These are phyloP conservation scores for Fragaria vesca DNA, from an alignment of 306 rosid species.

Conservation along the genomic window DNA sequence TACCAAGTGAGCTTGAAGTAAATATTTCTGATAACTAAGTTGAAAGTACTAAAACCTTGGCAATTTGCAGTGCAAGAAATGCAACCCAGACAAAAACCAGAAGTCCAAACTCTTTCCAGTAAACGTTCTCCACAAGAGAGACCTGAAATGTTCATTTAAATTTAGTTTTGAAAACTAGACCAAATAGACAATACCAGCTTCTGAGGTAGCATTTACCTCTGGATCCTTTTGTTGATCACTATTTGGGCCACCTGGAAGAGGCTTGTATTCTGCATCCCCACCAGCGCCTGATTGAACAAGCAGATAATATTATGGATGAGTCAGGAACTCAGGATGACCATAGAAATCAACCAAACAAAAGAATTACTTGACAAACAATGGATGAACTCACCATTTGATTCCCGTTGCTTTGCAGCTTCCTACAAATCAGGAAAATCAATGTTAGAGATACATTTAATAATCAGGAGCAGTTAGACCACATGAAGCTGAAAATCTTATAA, in stretches of 20 bases:
- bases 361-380: slow-evolving; percentile 4
- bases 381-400: slow-evolving; percentile 53
- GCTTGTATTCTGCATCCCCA: slow-evolving; percentile 62
- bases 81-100: slow-evolving; percentile 85
- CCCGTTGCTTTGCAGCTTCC: slow-evolving; percentile 62
- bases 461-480: neutral
- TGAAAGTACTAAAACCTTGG: slow-evolving; percentile 50
- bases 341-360: slow-evolving; percentile 8
- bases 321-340: neutral
- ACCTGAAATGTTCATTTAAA: slow-evolving; percentile 48
- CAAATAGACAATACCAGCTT: neutral
- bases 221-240: slow-evolving; percentile 27
- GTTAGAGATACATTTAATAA: slow-evolving; percentile 26
- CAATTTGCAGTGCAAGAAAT: slow-evolving; percentile 72
- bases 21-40: neutral
- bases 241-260: slow-evolving; percentile 69
- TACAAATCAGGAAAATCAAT: slow-evolving; percentile 38
- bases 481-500: neutral
- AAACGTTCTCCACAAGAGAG: slow-evolving; percentile 57
- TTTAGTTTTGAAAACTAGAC: slow-evolving; percentile 30
- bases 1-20: slow-evolving; percentile 15
- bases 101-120: slow-evolving; percentile 89
- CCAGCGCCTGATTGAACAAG: slow-evolving; percentile 47
- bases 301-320: slow-evolving; percentile 5
- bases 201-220: slow-evolving; percentile 29